Evolutionary conservation across 352 stramenopile genomes (phyloP), one percentile per base, ranked within the genome.

Genomic region (Pythium scleroteichum): DNA sequence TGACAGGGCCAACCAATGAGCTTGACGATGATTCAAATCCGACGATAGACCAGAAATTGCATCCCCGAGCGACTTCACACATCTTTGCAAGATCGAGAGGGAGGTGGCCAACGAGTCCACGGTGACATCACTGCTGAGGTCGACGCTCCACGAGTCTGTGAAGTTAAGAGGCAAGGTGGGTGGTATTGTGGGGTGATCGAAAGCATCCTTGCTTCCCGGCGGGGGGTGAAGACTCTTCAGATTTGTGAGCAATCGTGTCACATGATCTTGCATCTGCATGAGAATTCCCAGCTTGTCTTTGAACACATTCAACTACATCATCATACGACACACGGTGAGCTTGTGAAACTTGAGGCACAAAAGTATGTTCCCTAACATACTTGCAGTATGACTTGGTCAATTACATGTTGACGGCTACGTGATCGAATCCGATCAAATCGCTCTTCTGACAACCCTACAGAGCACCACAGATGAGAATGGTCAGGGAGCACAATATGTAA

Each of bases 1-100:
- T 19, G 78, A 90, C 16, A 87, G 60, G 7, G 82, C 80, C 9
- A 92, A 54, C 84, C 84, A 93, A 41, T 77, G 80, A 4, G 82
- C 76, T 63, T 90, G 74, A 2, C 80, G 69, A 32, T 19, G 62
- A 20, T 83, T 87, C 60, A 63, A 68, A 3, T 76, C 60, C 3
- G 59, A 53, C 0, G 64, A 48, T 14, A 77, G 44, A 1, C 46
- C 26, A 53, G 65, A 23, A 54, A 72, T 54, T 54, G 46, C 51
- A 45, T 66, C 62, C 62, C 54, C 41, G 39, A 68, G 44, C 26
- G 27, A 51, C 58, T 61, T 58, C 51, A 87, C 4, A 9, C 52
- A 63, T 19, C n/a, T 26, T 32, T 63, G 22, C n/a, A 77, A 47
- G 26, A 48, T 51, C 1, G n/a, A 26, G 3, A 81, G 57, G 2